Evolutionary conservation across 2,329 filamentous ascomycete species (phyloP).

Genomic region (Phialophora macrospora): DNA sequence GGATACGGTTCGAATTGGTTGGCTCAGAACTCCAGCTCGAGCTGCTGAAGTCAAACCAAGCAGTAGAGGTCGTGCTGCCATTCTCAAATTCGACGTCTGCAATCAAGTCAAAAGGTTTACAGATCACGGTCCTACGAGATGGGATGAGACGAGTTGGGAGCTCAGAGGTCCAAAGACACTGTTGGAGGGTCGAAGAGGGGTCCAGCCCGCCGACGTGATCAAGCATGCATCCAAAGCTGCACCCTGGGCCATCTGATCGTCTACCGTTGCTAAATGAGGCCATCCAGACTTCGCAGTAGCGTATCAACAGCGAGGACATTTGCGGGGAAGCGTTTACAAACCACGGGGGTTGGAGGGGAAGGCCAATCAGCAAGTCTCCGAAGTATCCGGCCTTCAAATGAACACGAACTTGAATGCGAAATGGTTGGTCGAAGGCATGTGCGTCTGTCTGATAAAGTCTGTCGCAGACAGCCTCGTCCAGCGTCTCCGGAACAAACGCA

Average conservation of each 20-base stretch:
- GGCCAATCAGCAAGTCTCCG: slow-evolving; percentile 9
- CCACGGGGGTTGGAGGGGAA: not conserved
- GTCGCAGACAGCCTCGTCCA: not conserved
- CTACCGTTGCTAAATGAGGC: slow-evolving; percentile 8
- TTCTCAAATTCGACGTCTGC: slow-evolving; percentile 7
- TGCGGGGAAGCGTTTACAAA: slow-evolving; percentile 15
- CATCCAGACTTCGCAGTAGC: not conserved
- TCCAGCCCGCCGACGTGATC: slow-evolving; percentile 4
- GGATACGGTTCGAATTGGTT: slow-evolving; percentile 2
- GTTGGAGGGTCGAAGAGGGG: slow-evolving; percentile 17
- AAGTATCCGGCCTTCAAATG: not conserved
- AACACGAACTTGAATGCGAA: not conserved
- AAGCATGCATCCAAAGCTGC: slow-evolving; percentile 1
- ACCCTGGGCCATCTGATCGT: not conserved
- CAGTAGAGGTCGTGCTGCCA: slow-evolving; percentile 31
- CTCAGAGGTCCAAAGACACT: not conserved
- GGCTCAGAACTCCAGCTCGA: slow-evolving; percentile 1
- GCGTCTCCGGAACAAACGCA: too few relatives aligned
- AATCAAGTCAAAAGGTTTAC: not conserved
- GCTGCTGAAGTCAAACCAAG: slow-evolving; percentile 17
- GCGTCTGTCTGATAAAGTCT: not conserved
- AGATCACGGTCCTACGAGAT: not conserved
- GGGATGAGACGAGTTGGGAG: not conserved
- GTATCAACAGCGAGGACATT: slow-evolving; percentile 10
- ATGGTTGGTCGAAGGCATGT: slow-evolving; percentile 11